Conservation (phyloP, 192 early-diverging fungal species). For the Linnemannia elongata region DNA sequence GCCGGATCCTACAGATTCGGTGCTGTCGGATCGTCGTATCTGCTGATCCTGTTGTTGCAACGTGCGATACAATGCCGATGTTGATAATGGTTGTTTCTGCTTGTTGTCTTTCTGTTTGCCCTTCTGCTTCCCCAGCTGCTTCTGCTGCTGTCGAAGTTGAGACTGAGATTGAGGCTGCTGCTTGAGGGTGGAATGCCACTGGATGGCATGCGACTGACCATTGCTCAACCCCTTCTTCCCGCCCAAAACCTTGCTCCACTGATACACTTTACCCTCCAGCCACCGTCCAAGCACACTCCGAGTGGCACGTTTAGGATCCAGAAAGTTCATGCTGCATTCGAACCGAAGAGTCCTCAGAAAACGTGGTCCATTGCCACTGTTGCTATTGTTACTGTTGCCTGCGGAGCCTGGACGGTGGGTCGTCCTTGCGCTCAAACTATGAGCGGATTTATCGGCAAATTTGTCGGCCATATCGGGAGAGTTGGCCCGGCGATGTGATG, state of each 20-base stretch:
- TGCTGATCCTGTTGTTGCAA: neutral
- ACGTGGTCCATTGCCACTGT: slow-evolving; percentile 20
- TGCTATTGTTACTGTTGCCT: neutral
- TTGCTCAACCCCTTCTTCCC: slow-evolving; percentile 4
- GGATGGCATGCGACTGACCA: neutral
- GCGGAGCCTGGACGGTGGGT: neutral
- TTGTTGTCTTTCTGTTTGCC: neutral
- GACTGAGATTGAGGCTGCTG: neutral
- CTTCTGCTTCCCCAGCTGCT: neutral
- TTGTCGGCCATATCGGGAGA: neutral
- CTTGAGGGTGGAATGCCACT: neutral
- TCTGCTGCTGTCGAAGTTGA: neutral
- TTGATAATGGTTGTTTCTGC: neutral
- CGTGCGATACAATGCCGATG: neutral
- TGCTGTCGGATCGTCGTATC: neutral
- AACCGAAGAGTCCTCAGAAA: slow-evolving; percentile 27
- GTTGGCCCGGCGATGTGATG: neutral
- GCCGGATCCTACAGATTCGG: neutral
- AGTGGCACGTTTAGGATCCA: slow-evolving; percentile 48
- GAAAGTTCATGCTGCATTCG: slow-evolving; percentile 58
- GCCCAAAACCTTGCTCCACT: slow-evolving; percentile 39
- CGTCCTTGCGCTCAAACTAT: neutral
- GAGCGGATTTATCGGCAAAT: neutral
- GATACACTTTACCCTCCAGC: slow-evolving; percentile 51
- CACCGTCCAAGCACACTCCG: slow-evolving; percentile 47